These are phyloP conservation scores for Dryas octopetala DNA, from an alignment of 306 rosid genomes.

Conservation along the genomic window DNA sequence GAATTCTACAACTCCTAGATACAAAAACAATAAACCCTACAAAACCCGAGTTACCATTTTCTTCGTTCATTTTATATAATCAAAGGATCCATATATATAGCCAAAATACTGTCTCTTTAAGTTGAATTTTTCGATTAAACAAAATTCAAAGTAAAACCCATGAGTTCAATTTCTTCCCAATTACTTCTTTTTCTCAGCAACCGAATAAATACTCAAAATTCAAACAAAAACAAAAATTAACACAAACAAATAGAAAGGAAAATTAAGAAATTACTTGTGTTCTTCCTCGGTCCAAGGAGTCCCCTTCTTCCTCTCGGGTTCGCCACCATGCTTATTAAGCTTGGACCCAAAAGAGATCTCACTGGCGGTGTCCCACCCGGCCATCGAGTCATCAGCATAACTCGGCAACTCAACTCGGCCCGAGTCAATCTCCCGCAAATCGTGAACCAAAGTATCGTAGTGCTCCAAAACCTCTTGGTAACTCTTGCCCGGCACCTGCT, in stretches of 20 bases:
- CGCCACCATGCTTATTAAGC: slow-evolving; percentile 26
- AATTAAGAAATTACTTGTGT: slow-evolving; percentile 51
- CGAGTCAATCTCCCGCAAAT: slow-evolving; percentile 66
- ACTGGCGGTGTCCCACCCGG: slow-evolving; percentile 53
- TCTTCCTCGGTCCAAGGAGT: slow-evolving; percentile 92
- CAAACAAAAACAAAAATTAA: background rate
- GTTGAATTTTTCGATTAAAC: background rate
- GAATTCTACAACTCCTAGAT: too few relatives aligned
- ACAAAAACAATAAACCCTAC: background rate
- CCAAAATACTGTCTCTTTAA: background rate
- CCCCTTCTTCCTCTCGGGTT: slow-evolving; percentile 78
- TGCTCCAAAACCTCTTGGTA: slow-evolving; percentile 51
- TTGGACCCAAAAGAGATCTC: slow-evolving; percentile 70
- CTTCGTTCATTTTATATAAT: background rate
- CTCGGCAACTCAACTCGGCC: slow-evolving; percentile 70
- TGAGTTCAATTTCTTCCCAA: too few relatives aligned
- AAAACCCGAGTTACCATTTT: background rate
- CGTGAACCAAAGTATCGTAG: slow-evolving; percentile 66
- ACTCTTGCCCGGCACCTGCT: slow-evolving; percentile 57
- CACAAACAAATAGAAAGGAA: background rate
- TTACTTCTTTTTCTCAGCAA: too few relatives aligned
- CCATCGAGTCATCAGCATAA: slow-evolving; percentile 53
- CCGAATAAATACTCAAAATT: background rate
- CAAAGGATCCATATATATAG: background rate
- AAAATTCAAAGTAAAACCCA: background rate